Base-by-base conservation (phyloP, 257 asterid genomes). In the Przewalskia tangutica region DNA sequence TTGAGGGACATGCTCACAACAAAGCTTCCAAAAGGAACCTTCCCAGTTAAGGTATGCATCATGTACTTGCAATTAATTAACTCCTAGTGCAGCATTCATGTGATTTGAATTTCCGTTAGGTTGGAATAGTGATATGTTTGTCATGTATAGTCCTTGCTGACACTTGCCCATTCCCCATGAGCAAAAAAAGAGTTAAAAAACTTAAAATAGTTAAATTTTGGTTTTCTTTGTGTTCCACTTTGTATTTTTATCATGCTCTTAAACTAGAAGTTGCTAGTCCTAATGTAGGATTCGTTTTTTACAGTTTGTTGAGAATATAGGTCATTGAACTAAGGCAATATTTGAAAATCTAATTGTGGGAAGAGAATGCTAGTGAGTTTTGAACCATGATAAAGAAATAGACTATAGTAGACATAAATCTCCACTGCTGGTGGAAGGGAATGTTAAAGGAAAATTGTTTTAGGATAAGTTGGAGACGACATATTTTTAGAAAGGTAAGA, bases 1-100 rank as follows among this genome's bases (percentile, higher is more conserved):
- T 83, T 95, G 81, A 91, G 97, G 88, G 99, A 95, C 87, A 63
- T 95, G 59, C 90, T 92, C 82, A 94, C 98, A 5, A 95, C 99
- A 0, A 95, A 95, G 84, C 97, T 95, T 75, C 99, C 98, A 11
- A 90, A 84, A 79, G 95, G 94, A 82, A 92, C 99, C 73, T 95
- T 95, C 75, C 99, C 99, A 34, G 97, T 95, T 51, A 95, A 95
- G 98, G 98, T 94, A 82, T 83, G 87, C 58, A 78, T 58, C 83
- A 82, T 83, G 77, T 77, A 54, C 59, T 58, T 58, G 32, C 5
- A 1, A 62, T 13, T 13, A 8, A 2, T 23, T 7, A 8, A 27
- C 12, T 46, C 2, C 64, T 64, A 60, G 34, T 38, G 9, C 9
- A 8, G 1, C 50, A 23, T 6, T 53, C 68, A 17, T 62, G 32